These are phyloP conservation scores for Plectosphaerella cucumerina DNA, from an alignment of 2,329 filamentous ascomycete genomes.

Conservation along the genomic window DNA sequence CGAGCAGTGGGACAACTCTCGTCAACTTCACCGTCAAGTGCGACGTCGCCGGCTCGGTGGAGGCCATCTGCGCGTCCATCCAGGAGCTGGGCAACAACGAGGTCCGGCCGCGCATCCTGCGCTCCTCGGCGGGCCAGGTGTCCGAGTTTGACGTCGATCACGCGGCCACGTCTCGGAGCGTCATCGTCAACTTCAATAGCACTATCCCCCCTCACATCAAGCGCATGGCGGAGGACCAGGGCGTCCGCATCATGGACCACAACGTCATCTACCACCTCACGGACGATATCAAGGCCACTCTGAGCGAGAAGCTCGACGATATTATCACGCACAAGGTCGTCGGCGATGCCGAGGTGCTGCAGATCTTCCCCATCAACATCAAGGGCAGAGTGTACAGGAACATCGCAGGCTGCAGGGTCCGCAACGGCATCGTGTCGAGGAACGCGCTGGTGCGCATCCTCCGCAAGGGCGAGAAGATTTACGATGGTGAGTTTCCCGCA, in stretches of 20 bases:
- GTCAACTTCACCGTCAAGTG: constrained; percentile 87
- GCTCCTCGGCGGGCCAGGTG: constrained; percentile 72
- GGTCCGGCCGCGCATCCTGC: constrained; percentile 71
- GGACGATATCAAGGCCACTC: constrained; percentile 64
- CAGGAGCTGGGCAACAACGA: constrained; percentile 79
- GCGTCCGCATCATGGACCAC: constrained; percentile 77
- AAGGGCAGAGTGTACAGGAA: constrained; percentile 66
- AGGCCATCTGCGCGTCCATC: constrained; percentile 79
- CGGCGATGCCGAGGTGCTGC: constrained; percentile 82
- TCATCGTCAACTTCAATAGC: constrained; percentile 85
- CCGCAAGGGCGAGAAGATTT: constrained; percentile 66
- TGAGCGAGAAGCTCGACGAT: constrained; percentile 68
- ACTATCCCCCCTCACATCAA: constrained; percentile 63
- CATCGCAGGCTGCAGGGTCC: constrained; percentile 83
- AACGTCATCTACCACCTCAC: constrained; percentile 80
- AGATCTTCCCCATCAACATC: constrained; percentile 80
- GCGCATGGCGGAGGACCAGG: constrained; percentile 63
- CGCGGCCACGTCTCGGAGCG: constrained; percentile 69
- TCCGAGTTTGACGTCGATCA: constrained; percentile 87
- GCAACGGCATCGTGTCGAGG: constrained; percentile 70
- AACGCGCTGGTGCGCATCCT: constrained; percentile 66
- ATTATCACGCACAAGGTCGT: constrained; percentile 65
- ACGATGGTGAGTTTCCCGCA: constrained; percentile 65
- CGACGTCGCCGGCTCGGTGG: constrained; percentile 89
- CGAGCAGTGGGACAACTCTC: constrained; percentile 38